These are phyloP conservation scores for Hermanozyma aechmeae DNA, from an alignment of 805 yeast species.

Conservation along the genomic window DNA sequence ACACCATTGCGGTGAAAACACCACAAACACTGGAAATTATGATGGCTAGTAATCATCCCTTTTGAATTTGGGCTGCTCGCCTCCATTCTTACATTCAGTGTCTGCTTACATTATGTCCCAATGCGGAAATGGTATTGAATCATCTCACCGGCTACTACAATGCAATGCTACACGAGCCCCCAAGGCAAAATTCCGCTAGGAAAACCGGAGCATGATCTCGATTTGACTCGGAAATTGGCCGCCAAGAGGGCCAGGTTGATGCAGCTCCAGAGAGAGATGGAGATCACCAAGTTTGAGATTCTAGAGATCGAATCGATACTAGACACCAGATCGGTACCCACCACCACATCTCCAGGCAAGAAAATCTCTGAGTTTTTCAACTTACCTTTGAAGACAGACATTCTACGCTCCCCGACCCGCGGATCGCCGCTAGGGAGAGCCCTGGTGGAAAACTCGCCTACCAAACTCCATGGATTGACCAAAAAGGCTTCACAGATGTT, in stretches of 20 bases:
- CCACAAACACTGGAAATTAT: background rate
- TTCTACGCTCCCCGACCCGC: background rate
- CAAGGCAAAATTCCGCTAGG: too few species aligned
- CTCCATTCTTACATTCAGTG: too few species aligned
- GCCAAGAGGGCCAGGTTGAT: constrained; percentile 44
- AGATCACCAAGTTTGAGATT: constrained; percentile 25
- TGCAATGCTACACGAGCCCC: too few species aligned
- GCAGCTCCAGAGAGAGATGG: constrained; percentile 37
- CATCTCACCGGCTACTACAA: too few species aligned
- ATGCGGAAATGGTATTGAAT: too few species aligned
- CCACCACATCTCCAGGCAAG: too few species aligned
- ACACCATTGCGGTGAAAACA: too few species aligned
- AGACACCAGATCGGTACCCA: constrained; percentile 7
- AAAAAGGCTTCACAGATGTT: background rate
- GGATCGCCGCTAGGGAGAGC: constrained; percentile 3
- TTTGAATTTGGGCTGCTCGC: too few species aligned
- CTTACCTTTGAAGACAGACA: background rate
- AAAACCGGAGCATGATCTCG: background rate
- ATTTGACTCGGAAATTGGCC: constrained; percentile 19
- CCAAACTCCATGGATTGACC: constrained; percentile 1
- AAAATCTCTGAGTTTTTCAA: too few species aligned
- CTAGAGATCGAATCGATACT: constrained; percentile 14
- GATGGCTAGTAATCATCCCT: background rate
- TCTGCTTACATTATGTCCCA: too few species aligned
- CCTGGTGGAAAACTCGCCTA: constrained; percentile 5